Evolutionary conservation across 176 grass and related monocot species (phyloP), one percentile per base, ranked within the genome.

Genomic region (Eremochloa ophiuroides): DNA sequence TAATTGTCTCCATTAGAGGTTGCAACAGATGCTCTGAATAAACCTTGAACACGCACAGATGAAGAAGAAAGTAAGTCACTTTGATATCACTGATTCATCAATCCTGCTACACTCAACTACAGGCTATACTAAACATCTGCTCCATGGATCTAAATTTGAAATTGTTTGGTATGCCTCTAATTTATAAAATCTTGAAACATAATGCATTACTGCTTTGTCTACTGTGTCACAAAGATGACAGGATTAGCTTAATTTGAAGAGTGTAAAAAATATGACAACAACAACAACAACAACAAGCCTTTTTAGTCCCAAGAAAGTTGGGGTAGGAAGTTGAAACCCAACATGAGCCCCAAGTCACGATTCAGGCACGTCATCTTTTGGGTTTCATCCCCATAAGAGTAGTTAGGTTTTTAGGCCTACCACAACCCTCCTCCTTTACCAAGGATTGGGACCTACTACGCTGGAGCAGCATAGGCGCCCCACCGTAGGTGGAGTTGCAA

Each of bases 11-110:
- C 72, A 95, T 28, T 44, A 95, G 63, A 78, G 92, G 95, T 34
- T 95, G 86, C 67, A 95, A 71, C 43, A 95, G 75, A 89, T 91
- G 86, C 78, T 98, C 92, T 56, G 88, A 76, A 86, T 95, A 98
- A 84, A 98, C 92, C 95, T 98, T 91, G 1, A 88, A 69, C 40
- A 80, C 9, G 65, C 1, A 41, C 17, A 62, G 63, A 77, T 13
- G 55, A 44, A 81, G 23, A 37, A 64, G 14, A 12, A 11, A 27
- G 0, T 43, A 76, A 85, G 55, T 62, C 55, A 18, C 3, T 47
- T 15, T 13, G 8, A 43, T 66, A 2, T 50, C 16, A 47, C 25
- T 8, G 23, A 62, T 80, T 69, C 37, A 66, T 8, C 6, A 0
- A 18, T 66, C 35, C 5, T 67, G 37, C 29, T 43, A 71, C 30